Base-by-base conservation (phyloP, 768 basidiomycete genomes). In the Tylopilus plumbeoviolaceoides region DNA sequence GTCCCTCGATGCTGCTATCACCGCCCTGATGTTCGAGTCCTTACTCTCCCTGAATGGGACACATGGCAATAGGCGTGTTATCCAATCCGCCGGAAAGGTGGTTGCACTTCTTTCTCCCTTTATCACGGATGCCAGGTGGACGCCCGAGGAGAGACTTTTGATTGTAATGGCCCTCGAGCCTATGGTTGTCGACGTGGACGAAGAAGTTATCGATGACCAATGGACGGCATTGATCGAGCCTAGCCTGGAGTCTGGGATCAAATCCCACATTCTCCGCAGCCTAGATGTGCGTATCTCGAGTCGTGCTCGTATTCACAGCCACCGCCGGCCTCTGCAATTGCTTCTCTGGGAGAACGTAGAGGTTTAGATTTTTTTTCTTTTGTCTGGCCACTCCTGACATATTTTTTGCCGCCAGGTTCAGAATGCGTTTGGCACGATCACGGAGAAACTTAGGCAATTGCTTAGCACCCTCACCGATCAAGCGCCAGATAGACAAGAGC, bases 121-220 rank as follows among this genome's bases (percentile, higher is more conserved):
- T 55, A 53, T 77, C 18, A 64, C 73, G 25, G 64, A 69, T 6
- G 21, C 59, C 39, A 57, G 68, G 17, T 88, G 88, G 86, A 81
- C 77, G 1, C 58, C 72, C 0, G 68, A 78, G 9, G 90, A 95
- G 60, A 81, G 82, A 59, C 75, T 83, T 1, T 56, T 84, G 11
- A 78, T 97, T 9, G 63, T 89, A 42, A 73, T 78, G 39, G 84
- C 81, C 0, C 70, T 95, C 21, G 82, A 87, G 48, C 84, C 86
- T 25, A 65, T 95, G 41, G 72, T 85, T 18, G 60, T 70, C n/a
- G 71, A 70, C 31, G 73, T 66, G 7, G 68, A 73, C 36, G 69
- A 66, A n/a, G 47, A 48, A 9, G 59, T 57, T 46, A 53, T 44
- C 9, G 53, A 62, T 17, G 61, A 66, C 21, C 58, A 51, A 9